A percentile compares a stretch with the other conserved stretches of the same genome.
These are phyloP conservation scores for Aspergillus asperescens DNA, from an alignment of 495 filamentous ascomycete species.

Conservation along the genomic window DNA sequence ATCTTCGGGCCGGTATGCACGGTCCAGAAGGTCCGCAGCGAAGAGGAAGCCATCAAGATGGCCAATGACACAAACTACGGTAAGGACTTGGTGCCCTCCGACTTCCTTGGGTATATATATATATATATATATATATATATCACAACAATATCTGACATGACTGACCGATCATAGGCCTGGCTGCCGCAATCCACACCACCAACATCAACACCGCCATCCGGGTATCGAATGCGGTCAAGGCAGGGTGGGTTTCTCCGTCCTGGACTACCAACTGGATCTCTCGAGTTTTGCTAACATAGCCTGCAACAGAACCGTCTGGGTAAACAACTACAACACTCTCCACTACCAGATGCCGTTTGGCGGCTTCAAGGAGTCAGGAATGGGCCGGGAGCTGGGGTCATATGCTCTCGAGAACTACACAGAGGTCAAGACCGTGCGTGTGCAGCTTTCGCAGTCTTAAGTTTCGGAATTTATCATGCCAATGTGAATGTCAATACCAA, in stretches of 20 bases:
- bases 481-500: too few relatives aligned
- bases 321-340: not conserved
- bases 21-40: slow-evolving; percentile 59
- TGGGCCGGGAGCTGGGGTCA: not conserved
- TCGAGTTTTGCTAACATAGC: not conserved
- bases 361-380: slow-evolving; percentile 1
- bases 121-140: too few relatives aligned
- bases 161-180: slow-evolving; percentile 64
- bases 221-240: slow-evolving; percentile 70
- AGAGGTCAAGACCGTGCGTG: slow-evolving; percentile 1
- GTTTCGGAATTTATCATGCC: too few relatives aligned
- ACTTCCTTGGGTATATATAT: too few relatives aligned
- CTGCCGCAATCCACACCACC: slow-evolving; percentile 74
- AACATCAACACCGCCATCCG: slow-evolving; percentile 72
- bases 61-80: slow-evolving; percentile 65
- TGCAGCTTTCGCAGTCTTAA: too few relatives aligned
- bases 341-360: slow-evolving; percentile 12
- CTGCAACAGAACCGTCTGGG: not conserved
- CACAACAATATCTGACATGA: too few relatives aligned
- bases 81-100: not conserved
- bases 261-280: too few relatives aligned
- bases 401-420: not conserved
- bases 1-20: slow-evolving; percentile 45
- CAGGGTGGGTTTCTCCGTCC: slow-evolving; percentile 43
- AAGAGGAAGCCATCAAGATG: slow-evolving; percentile 73